These are phyloP conservation scores for Xerocomus cyaneibrunnescens DNA, from an alignment of 1,284 basidiomycete genomes.

Conservation along the genomic window DNA sequence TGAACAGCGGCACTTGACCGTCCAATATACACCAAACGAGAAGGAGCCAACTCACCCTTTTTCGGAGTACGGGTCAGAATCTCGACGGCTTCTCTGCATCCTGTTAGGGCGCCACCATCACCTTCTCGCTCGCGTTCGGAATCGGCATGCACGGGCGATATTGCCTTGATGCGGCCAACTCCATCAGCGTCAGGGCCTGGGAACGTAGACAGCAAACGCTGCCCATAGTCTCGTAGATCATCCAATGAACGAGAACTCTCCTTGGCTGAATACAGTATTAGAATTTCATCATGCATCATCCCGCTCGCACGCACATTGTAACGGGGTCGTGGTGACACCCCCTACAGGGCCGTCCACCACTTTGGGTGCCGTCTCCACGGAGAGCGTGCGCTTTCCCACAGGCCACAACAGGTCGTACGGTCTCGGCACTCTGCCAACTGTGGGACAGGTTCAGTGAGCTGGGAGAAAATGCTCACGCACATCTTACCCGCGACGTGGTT, in stretches of 20 bases:
- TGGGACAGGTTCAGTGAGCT: background rate
- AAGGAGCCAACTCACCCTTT: constrained; percentile 62
- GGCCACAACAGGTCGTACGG: constrained; percentile 77
- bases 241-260: constrained; percentile 21
- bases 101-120: constrained; percentile 50
- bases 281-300: background rate
- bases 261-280: constrained; percentile 18
- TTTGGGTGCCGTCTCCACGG: constrained; percentile 21
- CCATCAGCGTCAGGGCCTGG: no score
- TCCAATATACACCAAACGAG: background rate
- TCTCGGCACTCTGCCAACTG: constrained; percentile 52
- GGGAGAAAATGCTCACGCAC: background rate
- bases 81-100: constrained; percentile 89
- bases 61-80: constrained; percentile 84
- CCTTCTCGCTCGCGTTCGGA: constrained; percentile 40
- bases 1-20: constrained; percentile 32
- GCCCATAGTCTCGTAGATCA: constrained; percentile 44
- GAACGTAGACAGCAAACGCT: constrained; percentile 46
- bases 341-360: constrained; percentile 20
- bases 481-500: constrained; percentile 76
- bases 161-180: constrained; percentile 33
- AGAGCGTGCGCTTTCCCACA: constrained; percentile 39
- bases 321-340: background rate
- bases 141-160: constrained; percentile 21
- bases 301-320: constrained; percentile 16